Conservation (phyloP, 495 filamentous ascomycete species). For the Hypoxylon rickii region DNA sequence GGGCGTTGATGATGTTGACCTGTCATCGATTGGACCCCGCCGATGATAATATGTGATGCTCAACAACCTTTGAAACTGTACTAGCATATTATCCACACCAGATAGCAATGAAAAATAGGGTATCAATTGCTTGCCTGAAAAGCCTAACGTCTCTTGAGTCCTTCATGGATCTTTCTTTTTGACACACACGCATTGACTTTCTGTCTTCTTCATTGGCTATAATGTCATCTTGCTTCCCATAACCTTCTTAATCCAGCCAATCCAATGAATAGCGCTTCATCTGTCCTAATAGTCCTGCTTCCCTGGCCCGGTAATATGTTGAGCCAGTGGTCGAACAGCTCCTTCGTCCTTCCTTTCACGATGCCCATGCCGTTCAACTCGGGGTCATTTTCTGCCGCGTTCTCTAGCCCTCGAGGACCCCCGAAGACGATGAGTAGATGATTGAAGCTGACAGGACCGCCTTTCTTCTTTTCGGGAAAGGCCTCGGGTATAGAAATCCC, state of each 20-base stretch:
- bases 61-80: too few species aligned
- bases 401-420: constrained; percentile 72
- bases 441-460: constrained; percentile 50
- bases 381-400: constrained; percentile 66
- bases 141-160: neutral
- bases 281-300: constrained; percentile 75
- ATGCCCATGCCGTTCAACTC: constrained; percentile 62
- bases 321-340: constrained; percentile 79
- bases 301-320: constrained; percentile 75
- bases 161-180: too few species aligned
- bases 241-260: constrained; percentile 63
- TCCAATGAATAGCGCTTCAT: constrained; percentile 76
- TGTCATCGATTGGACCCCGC: constrained; percentile 25
- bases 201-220: neutral
- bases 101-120: constrained; percentile 10
- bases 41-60: neutral
- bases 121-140: constrained; percentile 28
- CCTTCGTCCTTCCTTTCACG: constrained; percentile 56
- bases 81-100: constrained; percentile 1
- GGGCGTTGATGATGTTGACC: constrained; percentile 30
- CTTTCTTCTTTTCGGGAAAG: constrained; percentile 48
- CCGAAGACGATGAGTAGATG: constrained; percentile 76
- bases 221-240: constrained; percentile 41
- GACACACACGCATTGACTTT: neutral
- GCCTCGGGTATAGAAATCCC: constrained; percentile 57